Evolutionary conservation across 148 eudicot genomes (phyloP).

Genomic region (Pharnaceum exiguum): DNA sequence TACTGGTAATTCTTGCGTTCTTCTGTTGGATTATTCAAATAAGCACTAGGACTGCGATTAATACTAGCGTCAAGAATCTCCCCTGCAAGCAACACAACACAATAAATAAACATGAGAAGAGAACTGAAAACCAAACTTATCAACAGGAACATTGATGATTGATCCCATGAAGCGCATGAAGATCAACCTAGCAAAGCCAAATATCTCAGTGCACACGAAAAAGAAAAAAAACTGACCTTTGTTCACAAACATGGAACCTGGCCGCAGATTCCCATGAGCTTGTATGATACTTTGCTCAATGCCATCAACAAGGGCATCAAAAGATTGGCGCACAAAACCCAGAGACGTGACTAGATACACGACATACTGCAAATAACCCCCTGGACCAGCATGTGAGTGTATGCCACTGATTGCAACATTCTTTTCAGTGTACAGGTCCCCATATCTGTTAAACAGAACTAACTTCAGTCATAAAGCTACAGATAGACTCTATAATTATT

Average conservation of each 20-base stretch:
- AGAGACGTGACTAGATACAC: constrained; percentile 88
- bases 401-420: constrained; percentile 98
- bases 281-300: constrained; percentile 78
- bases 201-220: too few species aligned
- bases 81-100: constrained; percentile 38
- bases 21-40: constrained; percentile 73
- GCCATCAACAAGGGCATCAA: constrained; percentile 84
- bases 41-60: constrained; percentile 90
- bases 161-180: too few species aligned
- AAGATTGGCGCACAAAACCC: constrained; percentile 90
- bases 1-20: constrained; percentile 81
- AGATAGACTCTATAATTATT: not conserved
- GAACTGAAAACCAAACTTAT: not conserved
- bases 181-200: too few species aligned
- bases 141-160: too few species aligned
- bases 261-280: constrained; percentile 86
- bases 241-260: constrained; percentile 79
- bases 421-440: constrained; percentile 70
- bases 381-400: constrained; percentile 98
- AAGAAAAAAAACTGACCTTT: constrained; percentile 43
- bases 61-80: constrained; percentile 83
- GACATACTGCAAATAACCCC: constrained; percentile 93
- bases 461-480: constrained; percentile 1
- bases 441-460: constrained; percentile 58
- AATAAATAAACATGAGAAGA: not conserved